Percentiles rank a stretch among this genome's conserved stretches.
These are phyloP conservation scores for Hyaloscypha bicolor DNA, from an alignment of 495 filamentous ascomycete species.

Conservation along the genomic window DNA sequence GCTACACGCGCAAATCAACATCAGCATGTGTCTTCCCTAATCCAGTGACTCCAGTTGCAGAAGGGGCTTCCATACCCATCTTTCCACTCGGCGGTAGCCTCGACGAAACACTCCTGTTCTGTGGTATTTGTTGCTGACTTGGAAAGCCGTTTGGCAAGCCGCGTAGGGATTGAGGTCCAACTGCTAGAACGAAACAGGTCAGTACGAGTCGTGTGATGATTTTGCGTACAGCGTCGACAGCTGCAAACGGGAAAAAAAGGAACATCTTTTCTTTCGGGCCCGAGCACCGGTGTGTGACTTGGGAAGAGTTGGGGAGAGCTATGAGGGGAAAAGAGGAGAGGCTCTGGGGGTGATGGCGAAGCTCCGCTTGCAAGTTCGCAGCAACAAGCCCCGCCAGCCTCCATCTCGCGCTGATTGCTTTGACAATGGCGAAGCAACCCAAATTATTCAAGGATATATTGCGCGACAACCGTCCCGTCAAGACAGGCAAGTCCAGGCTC, in stretches of 20 bases:
- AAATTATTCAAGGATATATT: not conserved
- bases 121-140: constrained; percentile 63
- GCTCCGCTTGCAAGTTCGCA: not conserved
- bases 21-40: constrained; percentile 17
- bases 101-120: constrained; percentile 65
- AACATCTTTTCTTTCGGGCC: not conserved
- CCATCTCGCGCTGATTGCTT: not conserved
- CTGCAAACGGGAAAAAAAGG: not conserved
- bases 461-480: not conserved
- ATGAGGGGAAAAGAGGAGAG: not conserved
- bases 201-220: not conserved
- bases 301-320: not conserved
- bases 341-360: not conserved
- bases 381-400: not conserved
- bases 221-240: not conserved
- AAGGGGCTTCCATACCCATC: constrained; percentile 56
- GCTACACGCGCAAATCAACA: constrained; percentile 40
- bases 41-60: not conserved
- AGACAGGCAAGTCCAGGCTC: not conserved
- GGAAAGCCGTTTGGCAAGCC: constrained; percentile 69
- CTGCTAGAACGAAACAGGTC: constrained; percentile 45
- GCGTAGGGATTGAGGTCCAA: constrained; percentile 69
- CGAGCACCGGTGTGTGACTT: not conserved
- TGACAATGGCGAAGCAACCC: not conserved
- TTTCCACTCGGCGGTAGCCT: constrained; percentile 77